A percentile compares a stretch with the other conserved stretches of the same genome.
Conservation (phyloP, 2,329 filamentous ascomycete species). For the Lachnellula cervina region DNA sequence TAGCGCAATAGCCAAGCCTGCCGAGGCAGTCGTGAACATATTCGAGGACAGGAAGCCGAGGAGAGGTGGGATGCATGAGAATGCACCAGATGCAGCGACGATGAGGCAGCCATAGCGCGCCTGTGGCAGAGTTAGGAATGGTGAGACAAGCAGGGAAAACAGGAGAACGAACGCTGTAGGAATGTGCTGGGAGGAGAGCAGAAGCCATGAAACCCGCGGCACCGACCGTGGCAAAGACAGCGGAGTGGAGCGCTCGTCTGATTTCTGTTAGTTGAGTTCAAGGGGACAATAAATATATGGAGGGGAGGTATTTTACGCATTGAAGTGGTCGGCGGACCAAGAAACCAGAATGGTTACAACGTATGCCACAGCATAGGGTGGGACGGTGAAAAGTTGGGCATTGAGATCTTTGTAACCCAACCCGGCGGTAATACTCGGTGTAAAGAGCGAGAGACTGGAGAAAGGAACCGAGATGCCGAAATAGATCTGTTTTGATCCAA, state of each 20-base stretch:
- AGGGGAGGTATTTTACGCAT: constrained; percentile 33
- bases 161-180: constrained; percentile 41
- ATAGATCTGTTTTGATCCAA: constrained; percentile 36
- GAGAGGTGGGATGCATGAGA: constrained; percentile 64
- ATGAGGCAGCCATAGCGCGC: constrained; percentile 67
- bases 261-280: neutral
- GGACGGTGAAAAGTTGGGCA: constrained; percentile 63
- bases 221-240: constrained; percentile 45
- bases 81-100: constrained; percentile 60
- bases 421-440: constrained; percentile 60
- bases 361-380: constrained; percentile 53
- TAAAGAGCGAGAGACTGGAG: constrained; percentile 53
- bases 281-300: neutral
- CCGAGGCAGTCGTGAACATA: constrained; percentile 58
- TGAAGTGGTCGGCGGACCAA: constrained; percentile 60
- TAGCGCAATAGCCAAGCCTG: constrained; percentile 64
- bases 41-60: constrained; percentile 41
- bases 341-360: constrained; percentile 45
- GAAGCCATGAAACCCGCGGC: constrained; percentile 57
- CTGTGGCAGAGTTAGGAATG: constrained; percentile 16
- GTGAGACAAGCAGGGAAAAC: neutral
- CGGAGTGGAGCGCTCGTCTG: constrained; percentile 46
- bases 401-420: constrained; percentile 49
- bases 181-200: constrained; percentile 55
- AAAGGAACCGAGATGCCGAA: constrained; percentile 51